Base-by-base conservation (phyloP, 768 basidiomycete genomes). In the Clathrus columnatus region DNA sequence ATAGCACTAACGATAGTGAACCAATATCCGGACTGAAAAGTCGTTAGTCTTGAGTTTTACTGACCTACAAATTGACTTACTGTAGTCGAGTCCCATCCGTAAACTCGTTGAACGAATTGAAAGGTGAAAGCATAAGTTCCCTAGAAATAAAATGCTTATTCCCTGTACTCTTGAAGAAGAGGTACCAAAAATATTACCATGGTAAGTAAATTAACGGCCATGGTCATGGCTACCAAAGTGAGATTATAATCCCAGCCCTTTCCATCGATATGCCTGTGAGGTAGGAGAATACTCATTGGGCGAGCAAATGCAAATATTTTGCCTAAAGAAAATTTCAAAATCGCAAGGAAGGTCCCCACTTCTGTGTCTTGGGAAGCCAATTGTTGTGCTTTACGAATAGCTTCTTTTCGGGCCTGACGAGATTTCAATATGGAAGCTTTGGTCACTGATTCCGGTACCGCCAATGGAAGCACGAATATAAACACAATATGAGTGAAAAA, bases 391-490 rank as follows among this genome's bases (percentile, higher is more conserved):
- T 48, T 46, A 11, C 16, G 54, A 20, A 28, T n/a, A 20, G 46
- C 46, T 28, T 68, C 69, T 8, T 63, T 59, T 56, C 80, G 69
- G 52, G 68, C 70, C 4, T 54, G 58, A 42, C 66, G 68, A 2
- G 76, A 70, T 16, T 63, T 60, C 56, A 67, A 67, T 78, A 76
- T 81, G 50, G 79, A 71, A 0, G 66, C 70, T 30, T 67, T 63
- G 8, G 84, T 78, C 1, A 92, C 74, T 0, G 90, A 89, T 67
- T 96, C 91, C 0, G 92, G 92, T 48, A 94, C 63, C 58, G 89
- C 24, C 56, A 84, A 68, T 67, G 80, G 76, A 24, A 81, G 63
- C 47, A 82, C 60, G 42, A 75, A 48, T 1, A 76, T 66, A 60
- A 79, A 82, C 45, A 80, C 7, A 21, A 74, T 21, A 59, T 87